Evolutionary conservation across 805 yeast genomes (phyloP), one percentile per base, ranked within the genome.

Genomic region (Hanseniaspora lindneri): DNA sequence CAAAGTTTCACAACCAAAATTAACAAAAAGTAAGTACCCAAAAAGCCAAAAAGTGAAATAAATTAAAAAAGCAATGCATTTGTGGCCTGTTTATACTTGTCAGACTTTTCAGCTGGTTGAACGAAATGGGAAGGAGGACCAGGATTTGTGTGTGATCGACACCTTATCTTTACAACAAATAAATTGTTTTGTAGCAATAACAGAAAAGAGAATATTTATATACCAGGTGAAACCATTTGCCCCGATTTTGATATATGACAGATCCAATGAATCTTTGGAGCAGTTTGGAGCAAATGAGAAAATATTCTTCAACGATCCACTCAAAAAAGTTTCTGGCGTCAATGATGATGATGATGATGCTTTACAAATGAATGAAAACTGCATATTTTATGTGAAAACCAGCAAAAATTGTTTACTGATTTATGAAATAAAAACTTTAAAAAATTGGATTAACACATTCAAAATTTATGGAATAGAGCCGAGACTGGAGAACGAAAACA

Each of bases 141-240:
- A 53, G 27, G 57, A 58, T 41, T 52, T 55, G 41, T 53, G 54
- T 29, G 58, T 62, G 7, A 24, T 60, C 6, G 58, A 60, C 42
- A 52, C 60, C 3, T 32, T 59, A 7, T 17, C 58, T 9, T 25
- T 62, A 11, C 59, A 61, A 4, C 55, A 57, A 28, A 52, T 58
- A 6, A 64, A 64, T 50, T 52, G 58, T 8, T 34, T 60, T 30
- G 47, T 63, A 4, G 43, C 61, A 32, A 49, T 63, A 19, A 62
- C 66, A 3, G 52, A 56, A 8, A 54, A 56, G 3, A 55, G 65
- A 46, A 55, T 63, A 4, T 47, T 62, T 20, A 51, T 60, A 8
- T 64, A 64, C 44, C 61, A 64, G 47, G 53, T 54, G 39, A 64
- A 61, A 48, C 67, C 67, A 23, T 41, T 60, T 47, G 66, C 65